Percentiles rank a stretch among this genome's conserved stretches.
phyloP scores from a whole-genome alignment of 2,329 filamentous ascomycete genomes.

The Beauveria bassiana region DNA sequence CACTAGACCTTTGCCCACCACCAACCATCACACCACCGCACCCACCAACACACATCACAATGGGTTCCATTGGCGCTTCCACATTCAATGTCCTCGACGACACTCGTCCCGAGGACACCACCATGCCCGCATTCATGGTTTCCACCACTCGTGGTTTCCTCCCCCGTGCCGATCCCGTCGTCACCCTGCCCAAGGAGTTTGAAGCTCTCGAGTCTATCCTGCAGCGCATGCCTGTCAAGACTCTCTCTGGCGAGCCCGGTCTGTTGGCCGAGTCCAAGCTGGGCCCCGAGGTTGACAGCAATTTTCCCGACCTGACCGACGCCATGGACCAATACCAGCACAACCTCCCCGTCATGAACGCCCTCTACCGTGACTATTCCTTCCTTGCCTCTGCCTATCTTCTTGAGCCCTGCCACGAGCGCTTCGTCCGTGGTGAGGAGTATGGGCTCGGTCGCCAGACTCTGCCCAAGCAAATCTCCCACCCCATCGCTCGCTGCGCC shows the following conservation, averaged over 20 bases:
- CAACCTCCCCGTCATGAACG: conserved; percentile 74
- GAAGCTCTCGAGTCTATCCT: conserved; percentile 63
- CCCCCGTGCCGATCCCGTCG: conserved; percentile 56
- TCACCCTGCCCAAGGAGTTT: conserved; percentile 65
- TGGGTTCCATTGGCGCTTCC: conserved; percentile 33
- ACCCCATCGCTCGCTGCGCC: conserved; percentile 75
- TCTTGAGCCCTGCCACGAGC: conserved; percentile 82
- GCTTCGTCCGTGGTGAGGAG: conserved; percentile 58
- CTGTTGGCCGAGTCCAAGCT: conserved; percentile 68
- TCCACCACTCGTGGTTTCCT: conserved; percentile 69
- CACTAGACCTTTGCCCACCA: conserved; percentile 7
- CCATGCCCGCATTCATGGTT: conserved; percentile 70
- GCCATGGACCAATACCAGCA: conserved; percentile 64
- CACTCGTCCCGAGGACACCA: conserved; percentile 52
- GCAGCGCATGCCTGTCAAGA: conserved; percentile 72
- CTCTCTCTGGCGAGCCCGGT: conserved; percentile 62
- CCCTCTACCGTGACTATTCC: conserved; percentile 83
- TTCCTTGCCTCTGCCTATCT: conserved; percentile 86
- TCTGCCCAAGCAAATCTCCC: conserved; percentile 66
- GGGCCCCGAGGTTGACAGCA: conserved; percentile 64
- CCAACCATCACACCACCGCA: conserved; percentile 5
- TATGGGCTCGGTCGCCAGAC: conserved; percentile 73
- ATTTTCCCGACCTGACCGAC: conserved; percentile 68
- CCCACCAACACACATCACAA: conserved; percentile 19
- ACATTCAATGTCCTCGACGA: conserved; percentile 56